Evolutionary conservation across 768 basidiomycete species (phyloP).

Genomic region (Sporobolomyces roseus): DNA sequence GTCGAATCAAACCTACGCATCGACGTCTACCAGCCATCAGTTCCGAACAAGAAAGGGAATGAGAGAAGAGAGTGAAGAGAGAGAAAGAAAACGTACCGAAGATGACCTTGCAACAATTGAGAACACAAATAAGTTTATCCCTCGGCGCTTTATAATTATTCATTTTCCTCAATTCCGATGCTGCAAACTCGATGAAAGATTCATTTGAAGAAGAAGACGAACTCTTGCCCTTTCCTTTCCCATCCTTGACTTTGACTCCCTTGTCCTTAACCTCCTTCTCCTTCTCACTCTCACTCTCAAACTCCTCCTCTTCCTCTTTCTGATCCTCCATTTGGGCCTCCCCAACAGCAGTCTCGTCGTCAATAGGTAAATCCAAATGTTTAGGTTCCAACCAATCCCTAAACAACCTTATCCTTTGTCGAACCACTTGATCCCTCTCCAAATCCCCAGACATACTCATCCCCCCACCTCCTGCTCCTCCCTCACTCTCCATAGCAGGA

Average conservation of each 20-base stretch:
- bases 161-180: slow-evolving; percentile 77
- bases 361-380: slow-evolving; percentile 77
- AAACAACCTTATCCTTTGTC: slow-evolving; percentile 85
- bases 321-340: too few relatives aligned
- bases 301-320: too few relatives aligned
- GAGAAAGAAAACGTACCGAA: slow-evolving; percentile 63
- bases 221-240: neutral
- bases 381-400: slow-evolving; percentile 78
- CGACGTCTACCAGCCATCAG: neutral
- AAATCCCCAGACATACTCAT: slow-evolving; percentile 83
- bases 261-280: neutral
- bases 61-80: neutral
- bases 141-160: slow-evolving; percentile 98
- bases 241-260: neutral
- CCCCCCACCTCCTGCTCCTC: slow-evolving; percentile 39
- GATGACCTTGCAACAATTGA: slow-evolving; percentile 98
- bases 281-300: too few relatives aligned
- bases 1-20: slow-evolving; percentile 72
- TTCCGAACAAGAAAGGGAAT: too few relatives aligned
- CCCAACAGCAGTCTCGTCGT: neutral
- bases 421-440: slow-evolving; percentile 86
- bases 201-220: too few relatives aligned
- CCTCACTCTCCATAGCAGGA: slow-evolving; percentile 66
- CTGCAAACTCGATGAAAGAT: slow-evolving; percentile 40
- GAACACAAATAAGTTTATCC: slow-evolving; percentile 93